Evolutionary conservation across 2,329 filamentous ascomycete genomes (phyloP), one percentile per base, ranked within the genome.

Genomic region (Ascocoryne sarcoides): DNA sequence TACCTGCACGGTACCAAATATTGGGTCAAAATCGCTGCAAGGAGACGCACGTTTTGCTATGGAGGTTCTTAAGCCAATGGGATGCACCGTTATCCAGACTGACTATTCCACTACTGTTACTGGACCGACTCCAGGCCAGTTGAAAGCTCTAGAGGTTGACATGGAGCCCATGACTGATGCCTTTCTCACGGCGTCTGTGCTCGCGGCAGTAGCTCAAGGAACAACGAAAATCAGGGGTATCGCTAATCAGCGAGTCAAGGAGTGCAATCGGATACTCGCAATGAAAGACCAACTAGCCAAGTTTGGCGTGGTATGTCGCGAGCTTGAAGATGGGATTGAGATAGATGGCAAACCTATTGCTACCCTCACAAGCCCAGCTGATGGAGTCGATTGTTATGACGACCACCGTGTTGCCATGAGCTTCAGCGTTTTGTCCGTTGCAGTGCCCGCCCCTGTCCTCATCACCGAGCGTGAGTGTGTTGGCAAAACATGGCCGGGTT

Each of bases 141-240:
- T 98, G 29, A 79, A 79, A 52, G 82, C 85, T 1, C 67, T 98
- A 10, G 82, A 90, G 44, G 79, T 98, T 19, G 89, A 98, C 57
- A 98, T 98, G 92, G 92, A 96, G 62, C 84, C 90, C 1, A 98
- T 98, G 92, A 98, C 92, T 0, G 92, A 98, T 63, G 92, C 92
- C 36, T 98, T 98, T 70, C 71, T 98, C 38, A 95, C 89, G 4
- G 92, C 92, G 14, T 93, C 88, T 2, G 88, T 95, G 4, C 73
- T 98, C 34, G 92, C 88, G 18, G 92, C 92, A 26, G 86, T 95
- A 32, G 88, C 90, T 8, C 78, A 75, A 10, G 86, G 85, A 2
- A 79, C 79, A 37, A 98, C 92, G 0, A 78, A 77, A 41, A 96
- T 98, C 50, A 83, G 81, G 12, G 92, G 92, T 36, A 98, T 98